Conservation (phyloP, 768 basidiomycete species). For the Suillus brevipes region DNA sequence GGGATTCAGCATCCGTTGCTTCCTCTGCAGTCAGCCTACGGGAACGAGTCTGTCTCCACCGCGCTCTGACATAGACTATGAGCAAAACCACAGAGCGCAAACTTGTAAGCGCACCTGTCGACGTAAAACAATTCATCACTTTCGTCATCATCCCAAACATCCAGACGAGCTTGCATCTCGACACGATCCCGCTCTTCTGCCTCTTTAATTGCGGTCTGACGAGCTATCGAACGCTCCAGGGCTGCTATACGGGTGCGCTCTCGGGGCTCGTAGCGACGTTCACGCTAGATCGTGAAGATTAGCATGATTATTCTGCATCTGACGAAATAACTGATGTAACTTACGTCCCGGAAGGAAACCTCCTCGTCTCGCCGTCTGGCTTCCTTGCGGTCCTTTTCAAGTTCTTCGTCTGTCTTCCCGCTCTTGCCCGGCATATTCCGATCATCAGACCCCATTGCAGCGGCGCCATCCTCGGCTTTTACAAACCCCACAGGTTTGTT, state of each 20-base stretch:
- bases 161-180: slow-evolving; percentile 79
- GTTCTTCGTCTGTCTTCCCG: slow-evolving; percentile 82
- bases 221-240: slow-evolving; percentile 72
- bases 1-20: slow-evolving; percentile 80
- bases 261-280: slow-evolving; percentile 89
- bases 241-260: slow-evolving; percentile 80
- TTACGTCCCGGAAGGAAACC: slow-evolving; percentile 80
- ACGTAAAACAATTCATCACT: slow-evolving; percentile 92
- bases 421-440: slow-evolving; percentile 34
- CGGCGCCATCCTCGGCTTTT: slow-evolving; percentile 56
- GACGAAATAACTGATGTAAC: slow-evolving; percentile 28
- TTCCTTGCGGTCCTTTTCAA: slow-evolving; percentile 81
- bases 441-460: slow-evolving; percentile 35
- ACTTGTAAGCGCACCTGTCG: slow-evolving; percentile 65
- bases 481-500: slow-evolving; percentile 84
- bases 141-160: slow-evolving; percentile 91
- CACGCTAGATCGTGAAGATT: slow-evolving; percentile 54
- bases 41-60: slow-evolving; percentile 82
- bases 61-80: slow-evolving; percentile 44
- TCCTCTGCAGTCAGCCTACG: slow-evolving; percentile 76
- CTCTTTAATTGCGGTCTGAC: slow-evolving; percentile 70
- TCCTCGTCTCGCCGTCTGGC: slow-evolving; percentile 78
- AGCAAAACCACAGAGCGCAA: background rate
- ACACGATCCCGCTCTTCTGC: slow-evolving; percentile 77
- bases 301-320: slow-evolving; percentile 1